Evolutionary conservation across 75 land plant species (phyloP).

Genomic region (Cryptomeria japonica): DNA sequence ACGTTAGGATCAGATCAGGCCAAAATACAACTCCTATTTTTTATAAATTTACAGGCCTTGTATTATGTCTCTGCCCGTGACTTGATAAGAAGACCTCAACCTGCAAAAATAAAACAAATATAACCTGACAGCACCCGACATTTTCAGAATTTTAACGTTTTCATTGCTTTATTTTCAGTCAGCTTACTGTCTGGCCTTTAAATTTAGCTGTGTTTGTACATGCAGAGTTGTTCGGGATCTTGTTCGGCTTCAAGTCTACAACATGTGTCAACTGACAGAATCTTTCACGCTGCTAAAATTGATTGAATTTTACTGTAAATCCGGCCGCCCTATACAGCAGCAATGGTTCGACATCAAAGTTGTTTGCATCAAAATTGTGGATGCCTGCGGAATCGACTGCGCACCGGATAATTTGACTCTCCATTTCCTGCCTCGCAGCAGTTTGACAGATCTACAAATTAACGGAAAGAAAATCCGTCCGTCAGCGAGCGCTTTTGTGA

Average conservation of each 20-base stretch:
- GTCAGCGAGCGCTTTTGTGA: conserved; percentile 29
- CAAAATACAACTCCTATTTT: background rate
- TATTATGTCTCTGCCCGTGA: background rate
- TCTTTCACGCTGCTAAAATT: background rate
- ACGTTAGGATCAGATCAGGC: background rate
- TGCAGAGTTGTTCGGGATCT: background rate
- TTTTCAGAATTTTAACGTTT: background rate
- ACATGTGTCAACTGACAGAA: conserved; percentile 2
- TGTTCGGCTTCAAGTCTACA: background rate
- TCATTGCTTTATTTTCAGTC: too few species aligned
- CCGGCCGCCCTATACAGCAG: background rate
- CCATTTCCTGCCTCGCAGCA: conserved; percentile 21
- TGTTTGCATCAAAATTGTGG: conserved; percentile 28
- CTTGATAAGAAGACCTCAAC: background rate
- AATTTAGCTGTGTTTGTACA: background rate
- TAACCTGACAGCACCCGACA: background rate
- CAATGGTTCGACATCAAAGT: conserved; percentile 47
- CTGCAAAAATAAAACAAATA: background rate
- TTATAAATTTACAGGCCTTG: background rate
- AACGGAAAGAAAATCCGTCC: conserved; percentile 35
- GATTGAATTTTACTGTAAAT: background rate
- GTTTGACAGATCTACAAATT: conserved; percentile 31
- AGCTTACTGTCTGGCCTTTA: background rate
- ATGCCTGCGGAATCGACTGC: conserved; percentile 23
- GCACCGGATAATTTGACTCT: conserved; percentile 34